Conservation (phyloP, 345 rosid species). For the Eucalyptus dawsonii region DNA sequence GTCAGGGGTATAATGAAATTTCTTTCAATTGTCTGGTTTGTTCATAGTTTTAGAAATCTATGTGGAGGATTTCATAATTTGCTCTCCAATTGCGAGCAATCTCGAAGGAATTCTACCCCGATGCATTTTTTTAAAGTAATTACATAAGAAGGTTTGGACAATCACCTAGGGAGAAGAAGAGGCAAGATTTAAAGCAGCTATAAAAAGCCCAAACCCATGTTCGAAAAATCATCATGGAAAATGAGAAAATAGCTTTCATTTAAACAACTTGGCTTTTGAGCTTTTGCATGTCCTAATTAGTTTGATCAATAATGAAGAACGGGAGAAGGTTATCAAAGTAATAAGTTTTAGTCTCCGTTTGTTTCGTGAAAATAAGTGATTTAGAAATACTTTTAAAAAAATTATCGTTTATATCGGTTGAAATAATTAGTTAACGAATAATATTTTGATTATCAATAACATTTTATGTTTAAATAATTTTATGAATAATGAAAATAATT, state of each 20-base stretch:
- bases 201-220: background rate
- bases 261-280: background rate
- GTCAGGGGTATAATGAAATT: background rate
- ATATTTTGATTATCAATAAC: too few species aligned
- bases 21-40: background rate
- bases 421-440: too few species aligned
- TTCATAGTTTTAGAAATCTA: background rate
- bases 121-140: background rate
- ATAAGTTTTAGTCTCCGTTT: too few species aligned
- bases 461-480: too few species aligned
- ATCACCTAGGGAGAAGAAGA: background rate
- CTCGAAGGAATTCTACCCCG: background rate
- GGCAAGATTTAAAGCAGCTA: background rate
- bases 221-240: background rate
- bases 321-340: background rate
- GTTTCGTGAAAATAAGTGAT: accelerated
- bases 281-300: background rate
- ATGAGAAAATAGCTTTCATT: background rate
- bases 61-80: background rate
- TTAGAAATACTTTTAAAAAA: too few species aligned
- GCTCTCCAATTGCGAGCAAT: background rate
- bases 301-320: background rate
- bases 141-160: background rate
- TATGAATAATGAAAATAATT: accelerated
- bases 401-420: accelerated